Evolutionary conservation across 495 filamentous ascomycete genomes (phyloP).

Genomic region (Astrothelium macrocarpum): DNA sequence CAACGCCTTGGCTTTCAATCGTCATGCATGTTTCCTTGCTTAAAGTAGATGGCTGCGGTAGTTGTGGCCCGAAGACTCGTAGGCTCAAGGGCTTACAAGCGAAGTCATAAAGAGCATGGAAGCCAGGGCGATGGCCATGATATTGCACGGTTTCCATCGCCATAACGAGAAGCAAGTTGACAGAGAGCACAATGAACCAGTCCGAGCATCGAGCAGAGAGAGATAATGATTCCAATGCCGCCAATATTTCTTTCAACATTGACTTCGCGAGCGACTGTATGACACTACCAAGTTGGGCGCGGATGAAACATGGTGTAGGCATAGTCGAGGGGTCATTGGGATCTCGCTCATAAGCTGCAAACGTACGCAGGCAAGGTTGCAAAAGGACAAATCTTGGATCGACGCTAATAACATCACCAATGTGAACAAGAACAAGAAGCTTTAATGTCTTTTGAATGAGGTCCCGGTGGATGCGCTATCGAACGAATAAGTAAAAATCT

Average conservation of each 20-base stretch:
- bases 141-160: constrained; percentile 2
- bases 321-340: not conserved
- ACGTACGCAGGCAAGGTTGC: not conserved
- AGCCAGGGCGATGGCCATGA: not conserved
- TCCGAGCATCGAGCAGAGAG: constrained; percentile 1
- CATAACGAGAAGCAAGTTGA: not conserved
- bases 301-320: not conserved
- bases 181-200: not conserved
- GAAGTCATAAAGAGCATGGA: not conserved
- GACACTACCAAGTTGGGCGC: not conserved
- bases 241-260: not conserved
- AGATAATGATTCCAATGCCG: not conserved
- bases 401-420: constrained; percentile 1
- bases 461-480: not conserved
- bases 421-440: not conserved
- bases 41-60: not conserved
- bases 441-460: constrained; percentile 1
- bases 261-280: not conserved
- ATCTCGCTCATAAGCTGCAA: not conserved
- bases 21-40: not conserved
- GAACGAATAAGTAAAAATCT: not conserved
- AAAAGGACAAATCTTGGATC: not conserved
- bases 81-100: not conserved
- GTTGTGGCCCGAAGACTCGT: not conserved
- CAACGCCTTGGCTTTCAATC: not conserved